Evolutionary conservation across 2,329 filamentous ascomycete species (phyloP).

Genomic region (Paracorniculantispora psalliotae): DNA sequence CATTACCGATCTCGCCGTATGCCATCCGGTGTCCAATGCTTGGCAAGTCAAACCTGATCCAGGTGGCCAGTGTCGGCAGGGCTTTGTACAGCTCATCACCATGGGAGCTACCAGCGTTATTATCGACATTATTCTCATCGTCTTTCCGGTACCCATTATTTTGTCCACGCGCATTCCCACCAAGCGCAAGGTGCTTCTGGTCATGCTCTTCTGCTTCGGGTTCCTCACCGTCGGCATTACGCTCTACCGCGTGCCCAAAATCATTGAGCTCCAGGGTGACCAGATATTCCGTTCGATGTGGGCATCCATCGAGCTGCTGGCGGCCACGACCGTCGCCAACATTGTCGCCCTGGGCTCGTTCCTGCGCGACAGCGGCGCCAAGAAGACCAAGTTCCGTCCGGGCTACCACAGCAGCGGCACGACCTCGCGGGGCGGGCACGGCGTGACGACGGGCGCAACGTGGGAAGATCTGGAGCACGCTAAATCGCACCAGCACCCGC

Average conservation of each 20-base stretch:
- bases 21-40: conserved; percentile 65
- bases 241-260: conserved; percentile 67
- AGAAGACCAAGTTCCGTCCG: conserved; percentile 74
- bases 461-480: conserved; percentile 23
- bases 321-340: conserved; percentile 79
- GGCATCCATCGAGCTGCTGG: conserved; percentile 81
- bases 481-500: conserved; percentile 3
- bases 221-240: conserved; percentile 71
- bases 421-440: conserved; percentile 21
- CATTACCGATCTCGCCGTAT: conserved; percentile 75
- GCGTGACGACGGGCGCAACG: conserved; percentile 19
- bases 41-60: conserved; percentile 79
- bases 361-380: conserved; percentile 77
- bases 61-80: conserved; percentile 74
- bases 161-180: conserved; percentile 68
- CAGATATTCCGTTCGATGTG: conserved; percentile 83
- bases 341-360: conserved; percentile 84
- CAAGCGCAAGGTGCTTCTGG: conserved; percentile 72
- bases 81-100: conserved; percentile 75
- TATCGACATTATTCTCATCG: conserved; percentile 77
- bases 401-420: conserved; percentile 33
- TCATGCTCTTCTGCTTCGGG: conserved; percentile 73
- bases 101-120: conserved; percentile 79
- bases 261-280: conserved; percentile 61
- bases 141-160: conserved; percentile 83